Evolutionary conservation across 768 basidiomycete genomes (phyloP).

Genomic region (Dentipellis fragilis): DNA sequence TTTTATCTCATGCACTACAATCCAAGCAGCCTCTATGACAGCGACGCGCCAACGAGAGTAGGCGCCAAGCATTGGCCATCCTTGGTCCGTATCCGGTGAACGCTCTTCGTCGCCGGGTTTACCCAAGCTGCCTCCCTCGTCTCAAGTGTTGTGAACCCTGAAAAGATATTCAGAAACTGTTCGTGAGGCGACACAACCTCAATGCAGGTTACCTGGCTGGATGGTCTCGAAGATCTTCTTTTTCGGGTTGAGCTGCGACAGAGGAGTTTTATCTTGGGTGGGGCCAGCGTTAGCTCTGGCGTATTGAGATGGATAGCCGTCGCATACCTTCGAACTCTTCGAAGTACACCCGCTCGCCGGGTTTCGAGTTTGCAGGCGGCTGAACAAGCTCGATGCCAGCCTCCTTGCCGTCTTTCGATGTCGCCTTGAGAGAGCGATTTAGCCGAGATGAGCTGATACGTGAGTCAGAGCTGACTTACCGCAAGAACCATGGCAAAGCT

Average conservation of each 20-base stretch:
- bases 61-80: constrained; percentile 75
- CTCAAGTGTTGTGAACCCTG: constrained; percentile 85
- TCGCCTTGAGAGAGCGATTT: constrained; percentile 44
- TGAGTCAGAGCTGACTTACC: constrained; percentile 32
- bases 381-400: constrained; percentile 86
- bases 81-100: constrained; percentile 81
- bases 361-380: constrained; percentile 76
- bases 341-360: constrained; percentile 92
- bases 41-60: constrained; percentile 79
- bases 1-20: background rate
- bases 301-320: too few species aligned
- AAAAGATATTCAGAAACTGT: background rate
- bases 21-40: constrained; percentile 36
- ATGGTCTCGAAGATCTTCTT: constrained; percentile 98
- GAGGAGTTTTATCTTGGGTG: constrained; percentile 45
- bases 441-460: background rate
- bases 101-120: constrained; percentile 65
- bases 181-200: background rate
- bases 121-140: constrained; percentile 89
- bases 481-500: constrained; percentile 97
- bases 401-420: constrained; percentile 83
- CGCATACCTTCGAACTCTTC: constrained; percentile 78
- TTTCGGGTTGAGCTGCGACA: constrained; percentile 90
- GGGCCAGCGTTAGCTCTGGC: background rate
- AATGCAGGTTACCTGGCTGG: constrained; percentile 60